Evolutionary conservation across 345 rosid genomes (phyloP).

Genomic region (Turritis glabra): DNA sequence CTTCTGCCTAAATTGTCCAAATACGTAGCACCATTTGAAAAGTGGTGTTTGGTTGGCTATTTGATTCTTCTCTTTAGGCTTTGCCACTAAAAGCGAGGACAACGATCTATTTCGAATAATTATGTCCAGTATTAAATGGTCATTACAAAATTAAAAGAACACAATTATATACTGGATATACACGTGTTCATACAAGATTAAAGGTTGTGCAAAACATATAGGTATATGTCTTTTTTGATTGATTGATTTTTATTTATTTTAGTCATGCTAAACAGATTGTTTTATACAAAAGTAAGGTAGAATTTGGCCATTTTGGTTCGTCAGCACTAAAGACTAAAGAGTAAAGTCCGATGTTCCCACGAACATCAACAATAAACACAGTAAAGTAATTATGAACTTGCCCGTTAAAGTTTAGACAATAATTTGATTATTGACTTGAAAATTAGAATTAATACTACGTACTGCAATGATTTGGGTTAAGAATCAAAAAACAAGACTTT

Average conservation of each 20-base stretch:
- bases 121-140: background rate
- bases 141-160: background rate
- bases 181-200: constrained; percentile 11
- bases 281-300: background rate
- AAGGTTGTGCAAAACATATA: background rate
- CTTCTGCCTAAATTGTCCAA: background rate
- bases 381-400: constrained; percentile 19
- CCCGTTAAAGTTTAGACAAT: constrained; percentile 20
- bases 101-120: background rate
- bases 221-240: background rate
- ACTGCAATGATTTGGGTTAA: background rate
- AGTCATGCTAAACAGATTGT: background rate
- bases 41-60: constrained; percentile 8
- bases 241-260: constrained; percentile 12
- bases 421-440: background rate
- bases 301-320: constrained; percentile 17
- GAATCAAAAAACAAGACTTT: background rate
- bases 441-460: background rate
- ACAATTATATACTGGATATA: background rate
- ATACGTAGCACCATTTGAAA: constrained; percentile 12
- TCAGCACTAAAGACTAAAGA: constrained; percentile 16
- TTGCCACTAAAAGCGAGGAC: constrained; percentile 30
- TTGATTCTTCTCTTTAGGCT: constrained; percentile 1
- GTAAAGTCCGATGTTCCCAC: constrained; percentile 29
- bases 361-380: constrained; percentile 4